Base-by-base conservation (phyloP, 257 asterid genomes). In the Pogostemon cablin region DNA sequence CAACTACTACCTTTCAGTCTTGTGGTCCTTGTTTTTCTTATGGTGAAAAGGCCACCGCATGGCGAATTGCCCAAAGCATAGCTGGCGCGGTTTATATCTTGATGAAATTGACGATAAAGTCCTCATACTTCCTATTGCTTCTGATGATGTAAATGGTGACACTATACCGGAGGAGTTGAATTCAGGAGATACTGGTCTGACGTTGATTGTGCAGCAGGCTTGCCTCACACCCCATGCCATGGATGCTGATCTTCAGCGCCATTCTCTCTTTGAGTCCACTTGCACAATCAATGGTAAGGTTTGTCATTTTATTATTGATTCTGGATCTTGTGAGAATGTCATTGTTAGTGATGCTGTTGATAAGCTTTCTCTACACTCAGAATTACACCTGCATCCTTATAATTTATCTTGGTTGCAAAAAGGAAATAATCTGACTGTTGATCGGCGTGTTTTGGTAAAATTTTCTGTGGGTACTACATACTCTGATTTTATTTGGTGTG, bases 221-320 rank as follows among this genome's bases (percentile, higher is more conserved):
- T 59, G 43, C 9, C 9, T 39, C 2, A 12, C 43, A 0, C 65
- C 46, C 1, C 43, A 25, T 2, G 25, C 1, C 44, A 1, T 7
- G 2, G 17, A 1, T 3, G 43, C 8, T 1, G 43, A 34, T 9
- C 1, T 58, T 0, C 64, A 35, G 8, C 17, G 64, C 20, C 43
- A 58, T 9, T 0, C 17, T 9, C 9, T 58, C 0, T 58, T 58
- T 34, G 25, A 55, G 3, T 58, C 64, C 9, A 5, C 7, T 1
- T 58, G 64, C 9, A 58, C 9, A 1, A 58, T 58, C 9, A 58
- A 58, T 58, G 64, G 64, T 5, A 58, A 58, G 17, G 64, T 58
- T 0, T 58, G 64, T 12, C 25, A 3, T 2, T 58, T 58, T 58
- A 58, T 58, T 34, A 3, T 54, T 54, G 60, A 54, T 35, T 58